These are phyloP conservation scores for Taphrina deformans DNA, from an alignment of 1,139 yeast genomes.

Conservation along the genomic window DNA sequence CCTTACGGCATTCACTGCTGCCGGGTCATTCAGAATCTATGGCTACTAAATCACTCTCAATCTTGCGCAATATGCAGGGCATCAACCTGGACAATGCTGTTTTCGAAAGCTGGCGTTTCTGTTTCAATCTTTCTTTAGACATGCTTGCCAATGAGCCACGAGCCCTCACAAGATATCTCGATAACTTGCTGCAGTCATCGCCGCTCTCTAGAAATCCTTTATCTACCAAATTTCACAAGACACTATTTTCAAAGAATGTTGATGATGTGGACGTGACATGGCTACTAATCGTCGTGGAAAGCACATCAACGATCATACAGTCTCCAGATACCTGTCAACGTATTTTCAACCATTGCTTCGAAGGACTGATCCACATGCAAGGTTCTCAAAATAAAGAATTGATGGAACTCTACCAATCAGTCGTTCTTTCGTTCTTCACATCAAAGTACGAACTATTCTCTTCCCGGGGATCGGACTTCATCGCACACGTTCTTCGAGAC, in stretches of 20 bases:
- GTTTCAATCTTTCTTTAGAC: slow-evolving; percentile 8
- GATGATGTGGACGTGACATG: slow-evolving; percentile 3
- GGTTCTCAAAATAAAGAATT: not conserved
- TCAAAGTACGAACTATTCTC: not conserved
- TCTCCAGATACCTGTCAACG: not conserved
- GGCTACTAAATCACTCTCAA: not conserved
- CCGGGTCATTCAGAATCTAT: not conserved
- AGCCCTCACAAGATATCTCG: not conserved
- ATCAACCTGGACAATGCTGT: slow-evolving; percentile 22
- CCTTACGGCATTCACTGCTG: not conserved
- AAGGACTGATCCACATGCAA: not conserved
- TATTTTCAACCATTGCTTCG: slow-evolving; percentile 4
- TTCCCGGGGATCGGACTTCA: not conserved
- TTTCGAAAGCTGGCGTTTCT: slow-evolving; percentile 26
- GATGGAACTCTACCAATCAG: slow-evolving; percentile 14
- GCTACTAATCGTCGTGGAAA: slow-evolving; percentile 11
- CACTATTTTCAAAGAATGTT: not conserved
- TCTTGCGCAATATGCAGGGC: slow-evolving; percentile 13
- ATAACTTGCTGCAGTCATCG: not conserved
- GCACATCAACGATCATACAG: not conserved
- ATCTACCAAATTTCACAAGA: not conserved
- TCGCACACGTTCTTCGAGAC: slow-evolving; percentile 8
- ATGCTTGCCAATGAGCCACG: not conserved
- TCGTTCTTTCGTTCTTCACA: slow-evolving; percentile 9
- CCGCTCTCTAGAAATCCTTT: not conserved